Evolutionary conservation across 768 basidiomycete species (phyloP).

Genomic region (Royoungia palumana): DNA sequence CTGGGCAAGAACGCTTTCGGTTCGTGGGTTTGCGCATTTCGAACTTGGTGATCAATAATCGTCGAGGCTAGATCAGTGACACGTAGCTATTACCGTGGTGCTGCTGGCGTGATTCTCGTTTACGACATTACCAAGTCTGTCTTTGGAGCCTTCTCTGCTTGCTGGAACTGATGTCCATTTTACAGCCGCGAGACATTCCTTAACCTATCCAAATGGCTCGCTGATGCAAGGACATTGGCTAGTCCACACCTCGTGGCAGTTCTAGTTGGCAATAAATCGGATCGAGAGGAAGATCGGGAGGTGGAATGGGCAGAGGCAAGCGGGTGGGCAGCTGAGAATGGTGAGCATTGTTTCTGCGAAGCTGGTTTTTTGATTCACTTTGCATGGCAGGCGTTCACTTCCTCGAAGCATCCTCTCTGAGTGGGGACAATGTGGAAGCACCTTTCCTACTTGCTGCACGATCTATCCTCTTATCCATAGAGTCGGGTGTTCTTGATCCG

Average conservation of each 20-base stretch:
- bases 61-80: slow-evolving; percentile 69
- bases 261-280: slow-evolving; percentile 93
- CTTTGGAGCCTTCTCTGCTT: not conserved
- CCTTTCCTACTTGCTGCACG: slow-evolving; percentile 88
- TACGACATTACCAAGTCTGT: slow-evolving; percentile 89
- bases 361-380: slow-evolving; percentile 2
- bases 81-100: slow-evolving; percentile 93
- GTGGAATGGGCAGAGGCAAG: slow-evolving; percentile 96
- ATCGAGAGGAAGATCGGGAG: slow-evolving; percentile 90
- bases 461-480: slow-evolving; percentile 85
- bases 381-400: slow-evolving; percentile 77
- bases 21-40: slow-evolving; percentile 31
- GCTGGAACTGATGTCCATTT: slow-evolving; percentile 1
- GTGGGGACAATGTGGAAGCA: slow-evolving; percentile 90
- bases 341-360: slow-evolving; percentile 39
- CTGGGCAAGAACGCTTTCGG: slow-evolving; percentile 94
- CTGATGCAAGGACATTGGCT: slow-evolving; percentile 89
- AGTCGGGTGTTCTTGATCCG: slow-evolving; percentile 87
- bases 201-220: slow-evolving; percentile 84
- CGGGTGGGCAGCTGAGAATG: slow-evolving; percentile 93
- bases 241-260: slow-evolving; percentile 89
- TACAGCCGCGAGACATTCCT: slow-evolving; percentile 81
- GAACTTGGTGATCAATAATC: slow-evolving; percentile 9
- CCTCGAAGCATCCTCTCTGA: slow-evolving; percentile 87
- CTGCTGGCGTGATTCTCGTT: slow-evolving; percentile 87